These are phyloP conservation scores for Aciculosporium take DNA, from an alignment of 2,329 filamentous ascomycete genomes.

Conservation along the genomic window DNA sequence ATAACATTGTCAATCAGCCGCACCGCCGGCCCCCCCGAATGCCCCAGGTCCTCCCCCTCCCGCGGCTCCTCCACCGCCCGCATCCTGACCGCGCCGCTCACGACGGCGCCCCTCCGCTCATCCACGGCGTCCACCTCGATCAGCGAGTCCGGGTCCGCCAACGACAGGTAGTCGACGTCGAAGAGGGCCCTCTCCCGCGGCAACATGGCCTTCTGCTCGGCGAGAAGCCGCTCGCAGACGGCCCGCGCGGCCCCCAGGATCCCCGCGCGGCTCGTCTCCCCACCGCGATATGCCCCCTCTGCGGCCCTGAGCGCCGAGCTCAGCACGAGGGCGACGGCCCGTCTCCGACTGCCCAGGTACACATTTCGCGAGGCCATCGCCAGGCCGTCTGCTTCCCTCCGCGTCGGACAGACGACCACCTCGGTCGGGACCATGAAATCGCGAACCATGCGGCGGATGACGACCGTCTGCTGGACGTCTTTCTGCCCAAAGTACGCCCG, in stretches of 20 bases:
- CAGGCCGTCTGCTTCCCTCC: constrained; percentile 65
- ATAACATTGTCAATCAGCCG: constrained; percentile 91
- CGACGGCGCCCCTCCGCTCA: constrained; percentile 54
- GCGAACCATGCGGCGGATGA: constrained; percentile 72
- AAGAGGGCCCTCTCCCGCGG: constrained; percentile 52
- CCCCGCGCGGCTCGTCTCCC: constrained; percentile 38
- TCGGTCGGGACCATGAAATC: constrained; percentile 73
- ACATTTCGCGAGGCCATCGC: constrained; percentile 90
- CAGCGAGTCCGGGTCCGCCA: constrained; percentile 74
- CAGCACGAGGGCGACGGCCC: constrained; percentile 59
- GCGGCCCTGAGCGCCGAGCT: constrained; percentile 55
- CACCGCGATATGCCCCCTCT: constrained; percentile 48
- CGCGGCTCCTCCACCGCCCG: constrained; percentile 57
- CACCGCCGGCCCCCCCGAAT: constrained; percentile 58
- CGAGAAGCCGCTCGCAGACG: constrained; percentile 39
- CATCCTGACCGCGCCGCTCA: constrained; percentile 90
- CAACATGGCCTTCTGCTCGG: constrained; percentile 46
- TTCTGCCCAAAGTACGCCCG: constrained; percentile 90
- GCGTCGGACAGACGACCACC: constrained; percentile 60
- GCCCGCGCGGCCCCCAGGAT: constrained; percentile 59
- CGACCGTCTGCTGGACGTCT: constrained; percentile 88
- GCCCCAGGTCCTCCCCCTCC: constrained; percentile 61
- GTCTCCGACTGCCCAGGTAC: constrained; percentile 66
- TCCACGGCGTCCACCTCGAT: constrained; percentile 65
- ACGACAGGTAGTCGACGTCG: constrained; percentile 82